A percentile compares a stretch with the other conserved stretches of the same genome.
phyloP scores from a whole-genome alignment of 345 rosid species.

The Brassica juncea region DNA sequence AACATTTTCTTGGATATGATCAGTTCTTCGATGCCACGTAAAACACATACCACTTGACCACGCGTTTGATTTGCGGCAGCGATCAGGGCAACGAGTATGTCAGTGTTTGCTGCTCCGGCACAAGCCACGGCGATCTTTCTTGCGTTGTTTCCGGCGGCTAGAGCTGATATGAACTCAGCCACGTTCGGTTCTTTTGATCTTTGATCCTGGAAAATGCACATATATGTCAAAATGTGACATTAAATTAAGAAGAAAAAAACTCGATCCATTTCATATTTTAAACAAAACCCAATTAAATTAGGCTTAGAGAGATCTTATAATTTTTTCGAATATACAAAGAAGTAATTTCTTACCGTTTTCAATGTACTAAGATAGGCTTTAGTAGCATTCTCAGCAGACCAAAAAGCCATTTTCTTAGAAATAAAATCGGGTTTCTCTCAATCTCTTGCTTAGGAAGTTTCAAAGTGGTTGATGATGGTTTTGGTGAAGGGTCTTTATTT shows the following conservation, averaged over 20 bases:
- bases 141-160: slow-evolving; percentile 79
- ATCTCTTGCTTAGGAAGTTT: slow-evolving; percentile 21
- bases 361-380: slow-evolving; percentile 76
- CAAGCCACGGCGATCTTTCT: slow-evolving; percentile 64
- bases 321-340: background rate
- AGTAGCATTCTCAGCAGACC: slow-evolving; percentile 91
- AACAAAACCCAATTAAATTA: background rate
- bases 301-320: background rate
- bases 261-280: background rate
- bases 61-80: slow-evolving; percentile 79
- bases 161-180: slow-evolving; percentile 73
- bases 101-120: slow-evolving; percentile 49
- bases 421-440: slow-evolving; percentile 6
- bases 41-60: slow-evolving; percentile 67
- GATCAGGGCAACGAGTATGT: slow-evolving; percentile 54
- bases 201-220: slow-evolving; percentile 49
- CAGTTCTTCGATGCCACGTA: slow-evolving; percentile 45
- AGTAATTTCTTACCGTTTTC: slow-evolving; percentile 54
- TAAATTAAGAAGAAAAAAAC: background rate
- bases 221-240: slow-evolving; percentile 22
- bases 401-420: slow-evolving; percentile 55
- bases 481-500: slow-evolving; percentile 26
- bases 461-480: slow-evolving; percentile 23
- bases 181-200: slow-evolving; percentile 66
- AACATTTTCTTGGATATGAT: slow-evolving; percentile 41